phyloP scores from a whole-genome alignment of 352 stramenopile species.

The Phytophthora meadii region DNA sequence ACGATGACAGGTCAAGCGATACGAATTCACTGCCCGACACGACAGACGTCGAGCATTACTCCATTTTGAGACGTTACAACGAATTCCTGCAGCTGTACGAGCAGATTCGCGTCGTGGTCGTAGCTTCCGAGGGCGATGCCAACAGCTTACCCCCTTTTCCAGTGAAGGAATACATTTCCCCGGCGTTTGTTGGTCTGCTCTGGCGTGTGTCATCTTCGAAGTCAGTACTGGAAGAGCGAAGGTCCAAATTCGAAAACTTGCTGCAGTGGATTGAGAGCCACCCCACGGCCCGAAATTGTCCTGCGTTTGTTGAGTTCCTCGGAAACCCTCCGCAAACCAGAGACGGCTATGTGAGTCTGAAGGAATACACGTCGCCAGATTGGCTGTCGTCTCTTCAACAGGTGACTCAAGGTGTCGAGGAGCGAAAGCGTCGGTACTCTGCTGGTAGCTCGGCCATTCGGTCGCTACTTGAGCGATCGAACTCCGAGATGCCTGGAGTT shows the following conservation, averaged over 20 bases:
- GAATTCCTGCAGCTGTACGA: constrained; percentile 71
- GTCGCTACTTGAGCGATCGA: constrained; percentile 28
- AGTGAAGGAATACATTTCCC: constrained; percentile 61
- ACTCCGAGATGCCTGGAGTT: constrained; percentile 7
- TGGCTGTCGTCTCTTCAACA: constrained; percentile 70
- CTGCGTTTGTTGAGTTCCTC: constrained; percentile 60
- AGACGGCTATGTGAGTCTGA: constrained; percentile 76
- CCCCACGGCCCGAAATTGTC: constrained; percentile 38
- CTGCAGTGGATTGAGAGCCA: constrained; percentile 71
- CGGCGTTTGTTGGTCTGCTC: constrained; percentile 52
- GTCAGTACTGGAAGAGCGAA: constrained; percentile 60
- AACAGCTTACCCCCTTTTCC: constrained; percentile 54
- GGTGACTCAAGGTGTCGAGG: constrained; percentile 40
- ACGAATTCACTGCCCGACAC: constrained; percentile 6
- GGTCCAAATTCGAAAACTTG: constrained; percentile 56
- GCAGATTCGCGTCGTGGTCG: constrained; percentile 39
- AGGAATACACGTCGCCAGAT: constrained; percentile 72
- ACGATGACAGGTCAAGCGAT: constrained; percentile 31
- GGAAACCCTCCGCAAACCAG: constrained; percentile 62
- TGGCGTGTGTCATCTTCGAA: constrained; percentile 55
- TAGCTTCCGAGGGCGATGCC: constrained; percentile 13
- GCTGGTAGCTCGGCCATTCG: constrained; percentile 37
- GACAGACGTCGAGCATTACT: constrained; percentile 57
- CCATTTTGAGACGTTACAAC: constrained; percentile 69
- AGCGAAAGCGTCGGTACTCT: constrained; percentile 45